Evolutionary conservation across 2,329 filamentous ascomycete genomes (phyloP).

Genomic region (Trichoderma gracile): DNA sequence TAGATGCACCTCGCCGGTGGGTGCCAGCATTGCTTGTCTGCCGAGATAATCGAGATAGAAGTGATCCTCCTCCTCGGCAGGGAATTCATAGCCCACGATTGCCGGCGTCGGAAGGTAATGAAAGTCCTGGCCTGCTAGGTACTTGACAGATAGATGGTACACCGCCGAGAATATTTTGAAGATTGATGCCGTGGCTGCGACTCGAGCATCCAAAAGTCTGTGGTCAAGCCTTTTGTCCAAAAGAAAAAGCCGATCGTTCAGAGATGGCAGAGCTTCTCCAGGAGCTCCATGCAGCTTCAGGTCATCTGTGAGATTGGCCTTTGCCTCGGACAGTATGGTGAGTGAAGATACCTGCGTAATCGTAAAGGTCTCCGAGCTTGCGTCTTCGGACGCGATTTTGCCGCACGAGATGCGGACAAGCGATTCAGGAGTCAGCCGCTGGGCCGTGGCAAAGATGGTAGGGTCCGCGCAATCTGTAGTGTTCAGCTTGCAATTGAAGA

Average conservation of each 20-base stretch:
- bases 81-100: not conserved
- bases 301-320: not conserved
- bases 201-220: not conserved
- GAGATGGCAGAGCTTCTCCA: conserved; percentile 3
- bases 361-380: not conserved
- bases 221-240: not conserved
- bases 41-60: conserved; percentile 12
- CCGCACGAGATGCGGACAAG: not conserved
- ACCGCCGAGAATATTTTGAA: conserved; percentile 10
- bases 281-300: conserved; percentile 7
- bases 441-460: not conserved
- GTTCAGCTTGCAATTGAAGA: not conserved
- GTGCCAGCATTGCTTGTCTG: conserved; percentile 2
- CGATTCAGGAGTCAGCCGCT: conserved; percentile 1
- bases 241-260: not conserved
- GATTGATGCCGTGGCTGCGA: not conserved
- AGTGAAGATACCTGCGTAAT: not conserved
- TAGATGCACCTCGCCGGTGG: not conserved
- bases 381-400: not conserved
- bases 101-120: conserved; percentile 5
- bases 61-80: conserved; percentile 8
- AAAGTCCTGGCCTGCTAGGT: not conserved
- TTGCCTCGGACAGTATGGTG: not conserved
- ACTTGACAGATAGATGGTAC: not conserved
- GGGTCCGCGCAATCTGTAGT: not conserved